A percentile compares a stretch with the other conserved stretches of the same genome.
Evolutionary conservation across 352 stramenopile genomes (phyloP).

Genomic region (Globisporangium uncinulatum): DNA sequence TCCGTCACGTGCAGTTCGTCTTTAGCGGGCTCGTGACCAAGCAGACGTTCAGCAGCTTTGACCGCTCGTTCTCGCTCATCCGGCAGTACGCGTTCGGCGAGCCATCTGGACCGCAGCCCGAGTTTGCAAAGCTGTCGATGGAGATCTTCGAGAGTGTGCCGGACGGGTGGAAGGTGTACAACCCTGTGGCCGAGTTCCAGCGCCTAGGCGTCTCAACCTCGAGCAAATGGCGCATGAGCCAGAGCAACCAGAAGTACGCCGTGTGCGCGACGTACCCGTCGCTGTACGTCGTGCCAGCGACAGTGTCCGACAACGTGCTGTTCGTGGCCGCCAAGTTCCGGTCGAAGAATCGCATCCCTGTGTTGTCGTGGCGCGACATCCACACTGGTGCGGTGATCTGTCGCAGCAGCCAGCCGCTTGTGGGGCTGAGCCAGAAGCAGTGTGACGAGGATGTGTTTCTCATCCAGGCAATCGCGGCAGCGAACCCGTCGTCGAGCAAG

Average conservation of each 20-base stretch:
- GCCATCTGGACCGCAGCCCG: slow-evolving; percentile 32
- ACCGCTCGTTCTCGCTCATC: slow-evolving; percentile 55
- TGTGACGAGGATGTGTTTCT: slow-evolving; percentile 82
- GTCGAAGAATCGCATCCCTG: slow-evolving; percentile 77
- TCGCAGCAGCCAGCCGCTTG: slow-evolving; percentile 79
- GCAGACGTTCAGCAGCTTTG: slow-evolving; percentile 76
- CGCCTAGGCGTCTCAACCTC: slow-evolving; percentile 56
- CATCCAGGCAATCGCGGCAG: slow-evolving; percentile 71
- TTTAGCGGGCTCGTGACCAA: slow-evolving; percentile 71
- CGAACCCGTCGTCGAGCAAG: slow-evolving; percentile 71
- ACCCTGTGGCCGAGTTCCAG: slow-evolving; percentile 61
- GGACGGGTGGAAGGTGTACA: slow-evolving; percentile 68
- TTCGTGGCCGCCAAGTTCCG: slow-evolving; percentile 73
- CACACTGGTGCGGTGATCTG: slow-evolving; percentile 71
- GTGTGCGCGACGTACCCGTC: slow-evolving; percentile 78
- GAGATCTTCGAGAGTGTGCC: slow-evolving; percentile 41
- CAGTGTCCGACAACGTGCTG: slow-evolving; percentile 59
- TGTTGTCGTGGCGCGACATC: slow-evolving; percentile 75
- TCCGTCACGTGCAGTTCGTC: slow-evolving; percentile 69
- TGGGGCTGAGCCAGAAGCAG: slow-evolving; percentile 74
- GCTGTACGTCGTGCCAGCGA: slow-evolving; percentile 60
- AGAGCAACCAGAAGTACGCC: slow-evolving; percentile 58
- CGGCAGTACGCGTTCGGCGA: slow-evolving; percentile 56
- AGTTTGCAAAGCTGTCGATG: slow-evolving; percentile 62
- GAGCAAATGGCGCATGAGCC: slow-evolving; percentile 63